Conservation (phyloP, 1,139 yeast species). For the Scheffersomyces segobiensis region DNA sequence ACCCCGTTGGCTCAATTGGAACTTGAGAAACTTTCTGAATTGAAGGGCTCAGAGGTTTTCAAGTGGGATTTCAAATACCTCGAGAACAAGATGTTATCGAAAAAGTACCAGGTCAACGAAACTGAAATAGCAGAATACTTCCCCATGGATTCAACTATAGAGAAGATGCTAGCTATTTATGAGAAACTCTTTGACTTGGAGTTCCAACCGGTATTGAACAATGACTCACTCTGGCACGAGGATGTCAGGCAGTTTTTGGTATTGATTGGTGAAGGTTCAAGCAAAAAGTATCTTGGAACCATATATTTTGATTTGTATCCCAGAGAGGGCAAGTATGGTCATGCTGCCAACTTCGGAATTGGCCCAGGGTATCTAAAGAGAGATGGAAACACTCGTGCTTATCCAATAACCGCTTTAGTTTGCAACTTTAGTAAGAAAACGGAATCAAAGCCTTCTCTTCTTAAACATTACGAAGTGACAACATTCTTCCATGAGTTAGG, state of each 20-base stretch:
- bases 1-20: constrained; percentile 61
- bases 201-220: constrained; percentile 52
- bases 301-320: constrained; percentile 82
- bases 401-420: constrained; percentile 76
- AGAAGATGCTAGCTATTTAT: constrained; percentile 67
- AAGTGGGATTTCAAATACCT: constrained; percentile 77
- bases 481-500: constrained; percentile 91
- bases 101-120: constrained; percentile 69
- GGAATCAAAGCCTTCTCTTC: constrained; percentile 66
- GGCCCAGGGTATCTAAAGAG: constrained; percentile 57
- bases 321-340: constrained; percentile 82
- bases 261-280: constrained; percentile 54
- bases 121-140: constrained; percentile 73
- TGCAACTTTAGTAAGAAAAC: constrained; percentile 85
- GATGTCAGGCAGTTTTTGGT: constrained; percentile 78
- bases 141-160: constrained; percentile 68
- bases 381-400: constrained; percentile 51
- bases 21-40: constrained; percentile 43
- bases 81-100: constrained; percentile 62
- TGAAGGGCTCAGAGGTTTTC: constrained; percentile 61
- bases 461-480: constrained; percentile 76
- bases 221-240: constrained; percentile 59
- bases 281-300: constrained; percentile 71
- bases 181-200: constrained; percentile 68
- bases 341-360: constrained; percentile 80